Evolutionary conservation across 805 yeast species (phyloP), one percentile per base, ranked within the genome.

Genomic region (Kuraishia piskuri): DNA sequence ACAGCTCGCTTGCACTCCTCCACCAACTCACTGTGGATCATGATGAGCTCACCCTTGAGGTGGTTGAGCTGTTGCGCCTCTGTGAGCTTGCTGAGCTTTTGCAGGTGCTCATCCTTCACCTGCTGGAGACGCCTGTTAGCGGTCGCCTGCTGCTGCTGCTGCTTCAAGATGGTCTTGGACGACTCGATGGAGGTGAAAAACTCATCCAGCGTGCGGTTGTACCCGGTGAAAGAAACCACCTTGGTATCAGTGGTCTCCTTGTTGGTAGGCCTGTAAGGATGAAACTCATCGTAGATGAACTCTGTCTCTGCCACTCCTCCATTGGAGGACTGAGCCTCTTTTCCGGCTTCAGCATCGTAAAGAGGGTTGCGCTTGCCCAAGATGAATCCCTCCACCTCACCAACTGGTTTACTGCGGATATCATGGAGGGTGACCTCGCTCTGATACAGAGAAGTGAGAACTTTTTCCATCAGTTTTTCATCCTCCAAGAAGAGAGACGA

Each of bases 111-210:
- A 51, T 73, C 73, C 53, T 83, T 79, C 1, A 97, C 97, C 53
- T 80, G 79, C 37, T 85, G 83, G 21, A 92, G 69, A 57, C 92
- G 79, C 59, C 82, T 86, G 55, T 79, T 77, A 1, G 96, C 96
- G 53, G 79, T 77, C n/a, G 75, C 75, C 60, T 88, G 88, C 57
- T 86, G 91, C 56, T 82, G 85, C 56, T 89, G 95, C 36, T 87
- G 79, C 54, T 83, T 79, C 53, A 88, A 68, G 0, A 90, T 84
- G 61, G 83, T 80, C 61, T 88, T 89, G 3, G 90, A 82, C 3
- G 95, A 83, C 63, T 92, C 96, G 17, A 91, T 73, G 0, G 92
- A 83, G 0, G 97, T 89, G 64, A 88, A 92, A 63, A 88, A 92
- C 46, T 72, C 74, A 67, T 92, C 99, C 21, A 92, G 75, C 0